A percentile compares a stretch with the other conserved stretches of the same genome.
These are phyloP conservation scores for Cenchrus americanus DNA, from an alignment of 176 grass and related monocot species.

Conservation along the genomic window DNA sequence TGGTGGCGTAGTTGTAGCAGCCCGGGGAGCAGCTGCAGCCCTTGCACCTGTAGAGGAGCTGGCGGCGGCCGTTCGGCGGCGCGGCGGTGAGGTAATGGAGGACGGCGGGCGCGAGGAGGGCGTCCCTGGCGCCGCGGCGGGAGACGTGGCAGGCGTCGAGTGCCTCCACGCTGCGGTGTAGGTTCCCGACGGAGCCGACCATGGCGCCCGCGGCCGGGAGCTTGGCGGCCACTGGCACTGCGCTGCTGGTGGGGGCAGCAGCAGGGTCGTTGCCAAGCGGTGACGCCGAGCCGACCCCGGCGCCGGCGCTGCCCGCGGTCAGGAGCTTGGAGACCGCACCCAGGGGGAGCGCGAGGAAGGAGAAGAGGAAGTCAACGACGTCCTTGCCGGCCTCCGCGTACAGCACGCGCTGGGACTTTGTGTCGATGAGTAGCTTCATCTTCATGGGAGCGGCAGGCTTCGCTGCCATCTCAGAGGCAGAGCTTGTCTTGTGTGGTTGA, in stretches of 20 bases:
- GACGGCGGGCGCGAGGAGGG: neutral
- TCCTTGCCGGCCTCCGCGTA: no score
- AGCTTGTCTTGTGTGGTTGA: neutral
- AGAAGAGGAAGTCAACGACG: neutral
- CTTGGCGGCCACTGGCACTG: neutral
- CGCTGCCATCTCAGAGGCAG: neutral
- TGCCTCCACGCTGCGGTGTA: constrained; percentile 39
- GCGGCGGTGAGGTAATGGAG: neutral
- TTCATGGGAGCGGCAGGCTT: neutral
- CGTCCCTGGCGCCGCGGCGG: neutral
- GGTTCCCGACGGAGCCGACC: constrained; percentile 36
- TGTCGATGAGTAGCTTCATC: constrained; percentile 55
- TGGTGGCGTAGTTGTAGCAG: neutral
- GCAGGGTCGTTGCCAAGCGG: neutral
- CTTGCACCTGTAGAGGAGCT: neutral
- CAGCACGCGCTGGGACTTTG: no score
- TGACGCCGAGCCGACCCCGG: neutral
- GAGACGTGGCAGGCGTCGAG: constrained; percentile 31
- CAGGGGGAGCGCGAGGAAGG: constrained; percentile 45
- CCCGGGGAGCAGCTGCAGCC: neutral
- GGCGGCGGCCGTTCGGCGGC: accelerated
- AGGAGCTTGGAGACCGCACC: constrained; percentile 32
- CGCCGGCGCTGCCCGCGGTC: neutral
- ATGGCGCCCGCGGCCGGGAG: neutral
- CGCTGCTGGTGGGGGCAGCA: neutral